phyloP scores from a whole-genome alignment of 2,329 filamentous ascomycete genomes.

The Grosmannia clavigera region DNA sequence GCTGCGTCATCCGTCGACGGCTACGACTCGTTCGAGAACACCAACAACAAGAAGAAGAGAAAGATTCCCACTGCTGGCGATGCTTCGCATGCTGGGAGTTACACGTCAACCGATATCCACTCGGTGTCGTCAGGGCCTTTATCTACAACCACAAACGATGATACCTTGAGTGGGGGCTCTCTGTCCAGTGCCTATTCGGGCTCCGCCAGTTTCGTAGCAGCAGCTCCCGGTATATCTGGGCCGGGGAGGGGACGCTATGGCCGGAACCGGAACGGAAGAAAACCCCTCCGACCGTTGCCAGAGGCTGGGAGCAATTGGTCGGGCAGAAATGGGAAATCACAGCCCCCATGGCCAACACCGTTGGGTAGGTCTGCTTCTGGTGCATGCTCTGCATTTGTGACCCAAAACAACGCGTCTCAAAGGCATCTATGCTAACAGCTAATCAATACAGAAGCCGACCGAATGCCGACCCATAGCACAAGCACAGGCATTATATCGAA shows the following conservation, averaged over 20 bases:
- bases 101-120: constrained; percentile 23
- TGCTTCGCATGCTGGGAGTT: constrained; percentile 33
- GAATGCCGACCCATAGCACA: constrained; percentile 10
- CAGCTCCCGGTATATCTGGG: constrained; percentile 64
- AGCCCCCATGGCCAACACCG: constrained; percentile 20
- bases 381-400: background rate
- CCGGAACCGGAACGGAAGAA: constrained; percentile 49
- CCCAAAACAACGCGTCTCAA: background rate
- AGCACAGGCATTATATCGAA: constrained; percentile 72
- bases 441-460: background rate
- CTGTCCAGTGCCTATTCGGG: constrained; percentile 21
- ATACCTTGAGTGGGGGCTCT: constrained; percentile 3
- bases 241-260: constrained; percentile 75
- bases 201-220: constrained; percentile 39
- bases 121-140: constrained; percentile 18
- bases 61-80: constrained; percentile 89
- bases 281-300: constrained; percentile 45
- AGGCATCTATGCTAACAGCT: background rate
- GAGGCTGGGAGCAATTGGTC: constrained; percentile 47
- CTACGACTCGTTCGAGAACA: constrained; percentile 96
- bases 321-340: constrained; percentile 32
- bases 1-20: constrained; percentile 65
- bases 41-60: constrained; percentile 97
- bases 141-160: constrained; percentile 4
- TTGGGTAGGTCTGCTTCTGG: constrained; percentile 5